Evolutionary conservation across 495 filamentous ascomycete genomes (phyloP).

Genomic region (Tuber aestivum): DNA sequence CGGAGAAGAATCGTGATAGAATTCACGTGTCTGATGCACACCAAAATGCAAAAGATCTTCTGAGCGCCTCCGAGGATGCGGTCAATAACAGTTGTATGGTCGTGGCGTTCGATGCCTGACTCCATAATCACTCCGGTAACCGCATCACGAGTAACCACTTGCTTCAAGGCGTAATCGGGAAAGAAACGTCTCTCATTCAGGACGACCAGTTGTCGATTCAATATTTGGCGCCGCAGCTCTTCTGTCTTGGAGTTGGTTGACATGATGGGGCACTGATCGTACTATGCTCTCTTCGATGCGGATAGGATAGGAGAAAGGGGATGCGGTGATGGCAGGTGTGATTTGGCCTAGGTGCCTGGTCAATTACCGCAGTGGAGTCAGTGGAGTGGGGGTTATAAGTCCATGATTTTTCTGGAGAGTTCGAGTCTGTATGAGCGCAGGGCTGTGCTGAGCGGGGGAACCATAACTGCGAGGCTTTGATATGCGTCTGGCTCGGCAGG

Average conservation of each 20-base stretch:
- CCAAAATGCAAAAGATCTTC: slow-evolving; percentile 12
- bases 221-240: not conserved
- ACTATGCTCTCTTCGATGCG: not conserved
- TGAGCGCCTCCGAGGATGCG: not conserved
- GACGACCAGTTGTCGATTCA: not conserved
- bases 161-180: not conserved
- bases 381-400: not conserved
- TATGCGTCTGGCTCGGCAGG: not conserved
- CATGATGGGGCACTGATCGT: not conserved
- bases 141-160: not conserved
- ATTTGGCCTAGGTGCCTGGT: not conserved
- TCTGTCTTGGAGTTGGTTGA: not conserved
- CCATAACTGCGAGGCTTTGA: not conserved
- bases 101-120: not conserved
- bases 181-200: not conserved
- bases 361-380: not conserved
- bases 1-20: not conserved
- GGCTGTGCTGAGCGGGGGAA: not conserved
- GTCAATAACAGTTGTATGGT: not conserved
- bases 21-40: not conserved
- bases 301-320: not conserved
- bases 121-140: not conserved
- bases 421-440: not conserved
- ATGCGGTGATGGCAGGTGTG: not conserved
- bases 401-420: not conserved